phyloP scores from a whole-genome alignment of 768 basidiomycete genomes.

The Hygrophoropsis aurantiaca region DNA sequence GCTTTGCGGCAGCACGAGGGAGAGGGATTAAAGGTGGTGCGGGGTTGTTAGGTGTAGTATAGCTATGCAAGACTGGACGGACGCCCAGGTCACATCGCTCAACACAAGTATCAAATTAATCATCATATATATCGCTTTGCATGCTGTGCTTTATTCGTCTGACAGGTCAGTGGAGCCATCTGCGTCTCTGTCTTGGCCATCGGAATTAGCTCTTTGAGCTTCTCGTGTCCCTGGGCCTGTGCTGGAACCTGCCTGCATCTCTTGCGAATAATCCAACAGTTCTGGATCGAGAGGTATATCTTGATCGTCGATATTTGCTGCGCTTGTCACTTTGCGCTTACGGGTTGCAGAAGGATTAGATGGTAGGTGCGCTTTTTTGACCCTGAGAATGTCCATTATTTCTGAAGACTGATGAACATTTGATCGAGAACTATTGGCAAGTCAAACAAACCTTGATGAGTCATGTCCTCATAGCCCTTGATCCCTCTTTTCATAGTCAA shows the following conservation, averaged over 20 bases:
- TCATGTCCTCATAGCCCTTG: slow-evolving; percentile 79
- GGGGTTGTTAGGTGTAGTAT: slow-evolving; percentile 68
- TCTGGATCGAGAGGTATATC: slow-evolving; percentile 27
- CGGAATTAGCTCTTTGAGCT: slow-evolving; percentile 13
- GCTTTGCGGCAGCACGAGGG: slow-evolving; percentile 69
- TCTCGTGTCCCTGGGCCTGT: slow-evolving; percentile 27
- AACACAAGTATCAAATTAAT: slow-evolving; percentile 2
- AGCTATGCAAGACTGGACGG: slow-evolving; percentile 12
- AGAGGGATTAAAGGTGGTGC: slow-evolving; percentile 66
- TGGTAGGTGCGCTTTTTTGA: slow-evolving; percentile 68
- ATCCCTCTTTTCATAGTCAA: slow-evolving; percentile 74
- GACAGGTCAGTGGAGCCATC: slow-evolving; percentile 19
- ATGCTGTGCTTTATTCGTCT: too few relatives aligned
- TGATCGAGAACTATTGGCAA: not conserved
- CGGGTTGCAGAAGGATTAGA: slow-evolving; percentile 28
- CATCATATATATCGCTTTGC: too few relatives aligned
- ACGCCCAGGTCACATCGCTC: not conserved
- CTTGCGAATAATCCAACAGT: slow-evolving; percentile 1
- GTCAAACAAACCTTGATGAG: slow-evolving; percentile 59
- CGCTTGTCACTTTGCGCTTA: slow-evolving; percentile 54
- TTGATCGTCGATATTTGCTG: slow-evolving; percentile 46
- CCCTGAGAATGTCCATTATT: slow-evolving; percentile 77
- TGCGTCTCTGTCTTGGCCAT: slow-evolving; percentile 12
- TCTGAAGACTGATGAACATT: slow-evolving; percentile 41
- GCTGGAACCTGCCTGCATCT: slow-evolving; percentile 32